A percentile compares a stretch with the other conserved stretches of the same genome.
Evolutionary conservation across 2,329 filamentous ascomycete species (phyloP).

Genomic region (Scytalidium sp.): DNA sequence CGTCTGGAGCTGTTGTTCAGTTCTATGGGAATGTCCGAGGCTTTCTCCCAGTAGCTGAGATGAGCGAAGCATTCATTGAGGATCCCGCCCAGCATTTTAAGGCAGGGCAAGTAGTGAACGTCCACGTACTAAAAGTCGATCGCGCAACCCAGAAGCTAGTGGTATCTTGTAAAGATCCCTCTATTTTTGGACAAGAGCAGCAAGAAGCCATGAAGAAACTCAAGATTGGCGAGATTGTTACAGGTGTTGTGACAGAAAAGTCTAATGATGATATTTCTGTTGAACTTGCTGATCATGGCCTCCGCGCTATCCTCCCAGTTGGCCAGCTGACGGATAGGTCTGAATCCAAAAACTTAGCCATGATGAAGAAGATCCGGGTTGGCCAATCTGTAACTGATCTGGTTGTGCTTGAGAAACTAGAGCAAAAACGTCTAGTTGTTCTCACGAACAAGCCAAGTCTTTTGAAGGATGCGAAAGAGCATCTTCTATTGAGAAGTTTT

Average conservation of each 20-base stretch:
- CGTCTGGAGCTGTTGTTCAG: conserved; percentile 81
- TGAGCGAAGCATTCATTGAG: conserved; percentile 95
- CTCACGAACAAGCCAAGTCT: conserved; percentile 83
- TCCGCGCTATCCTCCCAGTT: conserved; percentile 75
- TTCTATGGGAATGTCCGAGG: conserved; percentile 84
- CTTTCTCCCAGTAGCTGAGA: conserved; percentile 90
- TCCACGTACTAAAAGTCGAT: conserved; percentile 82
- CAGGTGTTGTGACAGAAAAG: conserved; percentile 79
- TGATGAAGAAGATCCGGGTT: conserved; percentile 77
- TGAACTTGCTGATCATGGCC: conserved; percentile 68
- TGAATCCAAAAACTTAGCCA: conserved; percentile 69
- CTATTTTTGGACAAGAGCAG: conserved; percentile 70
- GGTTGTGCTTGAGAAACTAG: conserved; percentile 83
- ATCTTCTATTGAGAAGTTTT: conserved; percentile 68
- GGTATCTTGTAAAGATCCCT: conserved; percentile 90
- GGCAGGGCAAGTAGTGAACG: conserved; percentile 84
- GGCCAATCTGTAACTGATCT: conserved; percentile 80
- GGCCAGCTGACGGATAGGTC: conserved; percentile 86
- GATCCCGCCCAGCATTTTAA: conserved; percentile 89
- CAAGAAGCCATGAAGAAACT: conserved; percentile 75
- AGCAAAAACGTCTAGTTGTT: conserved; percentile 70
- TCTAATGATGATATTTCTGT: conserved; percentile 73
- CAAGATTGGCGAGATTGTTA: conserved; percentile 69
- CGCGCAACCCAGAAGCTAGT: conserved; percentile 68
- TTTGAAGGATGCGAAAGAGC: conserved; percentile 69